phyloP scores from a whole-genome alignment of 495 filamentous ascomycete species.

The Aspergillus sclerotioniger region DNA sequence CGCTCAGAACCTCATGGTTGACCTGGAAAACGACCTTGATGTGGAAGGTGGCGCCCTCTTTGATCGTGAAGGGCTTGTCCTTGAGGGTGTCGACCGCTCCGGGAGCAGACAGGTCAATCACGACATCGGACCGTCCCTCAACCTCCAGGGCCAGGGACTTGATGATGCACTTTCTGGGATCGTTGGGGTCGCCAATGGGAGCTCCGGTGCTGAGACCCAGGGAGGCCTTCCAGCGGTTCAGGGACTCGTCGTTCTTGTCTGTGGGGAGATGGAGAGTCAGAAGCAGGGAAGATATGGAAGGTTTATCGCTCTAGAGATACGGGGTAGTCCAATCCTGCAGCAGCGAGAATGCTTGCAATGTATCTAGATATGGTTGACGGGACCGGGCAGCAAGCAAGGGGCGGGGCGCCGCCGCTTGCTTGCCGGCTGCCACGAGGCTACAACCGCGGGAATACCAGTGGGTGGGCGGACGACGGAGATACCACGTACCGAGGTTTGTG shows the following conservation, averaged over 20 bases:
- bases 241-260: conserved; percentile 80
- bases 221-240: conserved; percentile 95
- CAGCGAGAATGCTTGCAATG: neutral
- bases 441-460: neutral
- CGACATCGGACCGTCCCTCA: conserved; percentile 73
- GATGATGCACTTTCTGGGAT: conserved; percentile 85
- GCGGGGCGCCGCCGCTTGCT: neutral
- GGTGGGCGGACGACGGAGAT: neutral
- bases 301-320: too few relatives aligned
- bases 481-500: conserved; percentile 76
- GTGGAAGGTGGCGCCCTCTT: conserved; percentile 86
- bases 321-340: neutral
- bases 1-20: conserved; percentile 90
- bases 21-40: conserved; percentile 94
- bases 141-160: conserved; percentile 81
- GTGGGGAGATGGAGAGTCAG: conserved; percentile 3
- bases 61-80: conserved; percentile 90
- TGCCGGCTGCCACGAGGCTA: neutral
- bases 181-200: conserved; percentile 65
- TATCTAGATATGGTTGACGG: neutral
- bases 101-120: conserved; percentile 70
- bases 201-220: conserved; percentile 73
- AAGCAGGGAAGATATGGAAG: neutral
- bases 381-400: conserved; percentile 1
- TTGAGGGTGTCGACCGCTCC: conserved; percentile 71